Evolutionary conservation across 1,139 yeast species (phyloP).

Genomic region (Protomyces arabidopsidicola): DNA sequence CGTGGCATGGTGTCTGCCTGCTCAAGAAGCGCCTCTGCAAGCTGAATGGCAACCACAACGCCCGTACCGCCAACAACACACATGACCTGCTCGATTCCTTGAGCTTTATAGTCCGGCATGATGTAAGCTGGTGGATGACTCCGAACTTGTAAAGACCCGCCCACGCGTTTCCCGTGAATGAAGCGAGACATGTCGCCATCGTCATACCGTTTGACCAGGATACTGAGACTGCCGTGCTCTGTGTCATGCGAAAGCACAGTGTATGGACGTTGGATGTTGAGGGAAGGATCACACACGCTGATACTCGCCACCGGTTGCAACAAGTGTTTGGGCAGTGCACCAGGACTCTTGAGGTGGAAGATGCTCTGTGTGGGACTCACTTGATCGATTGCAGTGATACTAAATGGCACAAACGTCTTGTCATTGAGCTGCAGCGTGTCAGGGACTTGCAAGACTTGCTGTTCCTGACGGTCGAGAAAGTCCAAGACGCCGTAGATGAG

Average conservation of each 20-base stretch:
- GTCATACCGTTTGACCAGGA: constrained; percentile 23
- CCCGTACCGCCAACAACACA: constrained; percentile 28
- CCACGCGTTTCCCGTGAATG: constrained; percentile 22
- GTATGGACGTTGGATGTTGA: constrained; percentile 27
- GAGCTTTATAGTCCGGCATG: background rate
- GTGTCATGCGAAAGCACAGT: constrained; percentile 4
- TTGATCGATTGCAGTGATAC: background rate
- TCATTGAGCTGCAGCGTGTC: background rate
- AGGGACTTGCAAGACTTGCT: background rate
- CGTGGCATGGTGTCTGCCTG: constrained; percentile 3
- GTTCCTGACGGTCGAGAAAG: background rate
- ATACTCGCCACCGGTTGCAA: constrained; percentile 5
- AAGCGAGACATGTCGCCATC: constrained; percentile 28
- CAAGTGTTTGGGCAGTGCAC: background rate
- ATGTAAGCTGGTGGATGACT: constrained; percentile 6
- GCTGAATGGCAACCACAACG: constrained; percentile 20
- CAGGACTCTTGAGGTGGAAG: background rate
- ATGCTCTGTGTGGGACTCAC: constrained; percentile 1
- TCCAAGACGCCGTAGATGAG: background rate
- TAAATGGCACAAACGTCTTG: background rate
- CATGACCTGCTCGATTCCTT: background rate
- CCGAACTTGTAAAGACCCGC: constrained; percentile 6
- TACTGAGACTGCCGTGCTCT: background rate
- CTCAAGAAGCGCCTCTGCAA: constrained; percentile 1
- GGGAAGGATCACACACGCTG: constrained; percentile 21